Base-by-base conservation (phyloP, 2,329 filamentous ascomycete species). In the Sordariomycetes sp. region DNA sequence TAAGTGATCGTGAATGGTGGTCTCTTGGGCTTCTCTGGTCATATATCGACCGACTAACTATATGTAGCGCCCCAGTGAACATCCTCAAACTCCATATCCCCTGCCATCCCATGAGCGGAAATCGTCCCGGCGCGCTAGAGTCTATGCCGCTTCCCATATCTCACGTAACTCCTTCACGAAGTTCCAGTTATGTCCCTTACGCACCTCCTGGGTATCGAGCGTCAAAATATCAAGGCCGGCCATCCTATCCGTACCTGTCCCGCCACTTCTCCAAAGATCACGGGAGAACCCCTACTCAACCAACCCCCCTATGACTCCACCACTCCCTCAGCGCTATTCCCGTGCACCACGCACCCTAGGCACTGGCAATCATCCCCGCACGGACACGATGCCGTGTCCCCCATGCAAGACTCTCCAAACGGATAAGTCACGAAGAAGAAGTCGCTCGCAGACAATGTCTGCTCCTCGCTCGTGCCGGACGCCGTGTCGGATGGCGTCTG, bases 341-440 rank as follows among this genome's bases (percentile, higher is more conserved):
- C 60, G 43, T 84, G 81, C 55, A 83, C 79, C 55, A 76, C 72
- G 62, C 81, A 84, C 3, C 80, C 81, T 2, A 82, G 68, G 62
- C 81, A 85, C 60, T 78, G 71, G 59, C 81, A 85, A 61, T 82
- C 79, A 59, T 84, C 80, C 10, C 81, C 81, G 59, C 82, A 85
- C 0, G 77, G 79, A 64, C 81, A 85, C 48, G 72, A 76, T 14
- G 74, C 70, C 59, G 72, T 71, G 59, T 77, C 75, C 2, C 80
- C 79, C 0, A 72, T 73, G 64, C 80, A 82, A 1, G 69, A 67
- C 25, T 77, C 73, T 3, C 70, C 69, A 58, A 75, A 78, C 2
- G 78, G 74, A 61, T 83, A 79, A 58, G 75, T 78, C 59, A 85
- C 81, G 63, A 85, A 85, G 65, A 84, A 77, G 69, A 80, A 85